Evolutionary conservation across 176 grass and related monocot genomes (phyloP).

Genomic region (Stipa capillata): DNA sequence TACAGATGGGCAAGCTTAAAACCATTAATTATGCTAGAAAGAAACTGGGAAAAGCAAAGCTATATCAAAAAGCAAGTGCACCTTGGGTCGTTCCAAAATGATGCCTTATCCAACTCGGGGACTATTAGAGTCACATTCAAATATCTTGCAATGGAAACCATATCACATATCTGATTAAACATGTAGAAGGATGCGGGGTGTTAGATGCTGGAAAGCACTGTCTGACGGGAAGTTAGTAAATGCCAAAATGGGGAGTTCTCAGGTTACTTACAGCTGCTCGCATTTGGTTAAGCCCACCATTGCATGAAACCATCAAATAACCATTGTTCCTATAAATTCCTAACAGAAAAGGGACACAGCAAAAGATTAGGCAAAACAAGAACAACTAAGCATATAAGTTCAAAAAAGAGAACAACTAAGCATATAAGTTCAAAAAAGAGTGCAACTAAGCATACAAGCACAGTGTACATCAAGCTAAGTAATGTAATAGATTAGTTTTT

Average conservation of each 20-base stretch:
- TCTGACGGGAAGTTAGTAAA: neutral
- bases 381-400: neutral
- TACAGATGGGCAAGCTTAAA: neutral
- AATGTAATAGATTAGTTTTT: no score
- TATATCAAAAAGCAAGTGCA: conserved; percentile 7
- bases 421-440: neutral
- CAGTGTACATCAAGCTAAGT: neutral
- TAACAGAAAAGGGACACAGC: conserved; percentile 16
- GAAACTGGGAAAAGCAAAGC: neutral
- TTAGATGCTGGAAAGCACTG: neutral
- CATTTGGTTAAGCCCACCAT: conserved; percentile 88
- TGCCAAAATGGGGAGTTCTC: neutral
- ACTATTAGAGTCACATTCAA: conserved; percentile 70
- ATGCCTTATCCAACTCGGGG: conserved; percentile 63
- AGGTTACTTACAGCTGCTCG: conserved; percentile 52
- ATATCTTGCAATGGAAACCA: conserved; percentile 68
- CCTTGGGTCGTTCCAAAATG: conserved; percentile 74
- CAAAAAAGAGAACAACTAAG: neutral
- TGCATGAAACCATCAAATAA: conserved; percentile 77
- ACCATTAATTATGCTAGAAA: neutral
- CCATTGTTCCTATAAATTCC: conserved; percentile 71
- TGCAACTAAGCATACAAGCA: neutral
- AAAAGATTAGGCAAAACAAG: neutral
- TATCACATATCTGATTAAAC: conserved; percentile 66
- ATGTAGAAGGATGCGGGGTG: conserved; percentile 6